A percentile compares a stretch with the other conserved stretches of the same genome.
phyloP scores from a whole-genome alignment of 208 protist genomes.

The Porcisia deanei region DNA sequence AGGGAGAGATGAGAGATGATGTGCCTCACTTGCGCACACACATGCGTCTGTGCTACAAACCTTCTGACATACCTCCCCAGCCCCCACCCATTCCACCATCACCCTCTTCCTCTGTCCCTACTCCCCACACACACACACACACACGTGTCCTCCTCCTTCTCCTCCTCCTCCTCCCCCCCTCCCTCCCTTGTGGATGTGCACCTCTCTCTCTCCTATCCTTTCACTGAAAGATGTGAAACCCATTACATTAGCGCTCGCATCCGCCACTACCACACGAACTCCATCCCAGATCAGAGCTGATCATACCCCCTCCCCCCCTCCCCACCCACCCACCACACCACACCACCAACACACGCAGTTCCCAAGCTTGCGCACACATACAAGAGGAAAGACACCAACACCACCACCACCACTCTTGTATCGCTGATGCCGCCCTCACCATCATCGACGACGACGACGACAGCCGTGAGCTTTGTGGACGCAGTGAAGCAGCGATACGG shows the following conservation, averaged over 20 bases:
- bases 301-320: too few relatives aligned
- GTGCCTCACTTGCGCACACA: too few relatives aligned
- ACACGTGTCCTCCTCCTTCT: not conserved
- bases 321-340: not conserved
- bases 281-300: not conserved
- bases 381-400: constrained; percentile 40
- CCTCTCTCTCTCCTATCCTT: not conserved
- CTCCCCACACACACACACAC: not conserved
- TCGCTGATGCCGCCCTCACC: constrained; percentile 4
- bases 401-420: constrained; percentile 11
- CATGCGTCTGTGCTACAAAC: too few relatives aligned
- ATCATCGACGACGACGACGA: not conserved
- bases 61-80: too few relatives aligned
- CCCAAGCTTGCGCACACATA: constrained; percentile 5
- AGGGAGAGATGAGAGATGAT: too few relatives aligned
- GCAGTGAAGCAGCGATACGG: constrained; percentile 79
- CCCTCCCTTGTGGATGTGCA: not conserved
- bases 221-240: not conserved
- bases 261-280: not conserved
- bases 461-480: constrained; percentile 71
- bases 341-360: not conserved
- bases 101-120: too few relatives aligned
- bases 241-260: not conserved
- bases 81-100: too few relatives aligned
- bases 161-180: not conserved